Evolutionary conservation across 164 flowering plant species (phyloP).

Genomic region (Kalanchoe fedtschenkoi): DNA sequence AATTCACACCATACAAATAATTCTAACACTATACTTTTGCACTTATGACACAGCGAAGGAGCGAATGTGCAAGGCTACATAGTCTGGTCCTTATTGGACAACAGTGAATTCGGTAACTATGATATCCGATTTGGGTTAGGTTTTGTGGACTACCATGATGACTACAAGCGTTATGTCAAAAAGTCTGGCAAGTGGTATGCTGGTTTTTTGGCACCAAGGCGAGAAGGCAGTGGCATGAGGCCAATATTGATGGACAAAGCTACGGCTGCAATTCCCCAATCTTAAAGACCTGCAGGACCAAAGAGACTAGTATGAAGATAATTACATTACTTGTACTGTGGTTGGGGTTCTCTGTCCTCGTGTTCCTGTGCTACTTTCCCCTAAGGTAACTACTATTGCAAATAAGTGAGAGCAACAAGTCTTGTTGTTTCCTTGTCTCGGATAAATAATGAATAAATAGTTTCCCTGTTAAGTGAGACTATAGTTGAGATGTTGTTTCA

Average conservation of each 20-base stretch:
- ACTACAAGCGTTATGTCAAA: slow-evolving; percentile 15
- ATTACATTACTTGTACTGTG: not conserved
- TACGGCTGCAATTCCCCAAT: no score
- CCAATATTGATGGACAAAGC: no score
- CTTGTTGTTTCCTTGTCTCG: no score
- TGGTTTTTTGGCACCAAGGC: not conserved
- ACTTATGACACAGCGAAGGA: slow-evolving; percentile 12
- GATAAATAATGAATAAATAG: no score
- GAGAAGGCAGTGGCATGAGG: not conserved
- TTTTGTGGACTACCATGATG: slow-evolving; percentile 16
- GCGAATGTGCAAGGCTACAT: slow-evolving; percentile 21
- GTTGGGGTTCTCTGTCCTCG: not conserved
- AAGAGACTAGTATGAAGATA: not conserved
- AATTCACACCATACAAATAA: not conserved
- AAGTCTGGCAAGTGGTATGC: slow-evolving; percentile 17
- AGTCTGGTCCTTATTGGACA: slow-evolving; percentile 17
- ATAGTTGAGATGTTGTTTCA: no score
- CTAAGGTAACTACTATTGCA: not conserved
- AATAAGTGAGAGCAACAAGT: not conserved
- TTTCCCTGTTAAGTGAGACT: no score
- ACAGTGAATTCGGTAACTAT: slow-evolving; percentile 15
- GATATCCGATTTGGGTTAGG: slow-evolving; percentile 16
- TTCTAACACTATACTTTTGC: not conserved
- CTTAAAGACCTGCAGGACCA: not conserved
- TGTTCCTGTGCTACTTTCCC: not conserved